phyloP scores from a whole-genome alignment of 805 yeast species.

The Zygoascus ofunaensis region DNA sequence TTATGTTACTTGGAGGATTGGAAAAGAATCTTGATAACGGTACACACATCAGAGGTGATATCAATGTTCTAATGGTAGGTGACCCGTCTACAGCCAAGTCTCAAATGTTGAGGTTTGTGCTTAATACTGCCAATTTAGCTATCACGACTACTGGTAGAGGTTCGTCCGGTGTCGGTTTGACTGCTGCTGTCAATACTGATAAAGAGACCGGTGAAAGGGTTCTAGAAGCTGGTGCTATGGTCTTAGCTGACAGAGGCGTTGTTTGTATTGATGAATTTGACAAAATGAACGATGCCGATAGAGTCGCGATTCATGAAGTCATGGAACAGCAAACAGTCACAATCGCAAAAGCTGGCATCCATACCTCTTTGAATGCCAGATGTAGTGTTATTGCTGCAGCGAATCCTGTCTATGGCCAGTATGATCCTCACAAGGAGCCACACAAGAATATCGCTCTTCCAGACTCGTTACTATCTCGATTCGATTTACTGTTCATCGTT shows the following conservation, averaged over 20 bases:
- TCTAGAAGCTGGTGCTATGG: constrained; percentile 99
- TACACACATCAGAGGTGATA: constrained; percentile 95
- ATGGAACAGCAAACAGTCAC: constrained; percentile 99
- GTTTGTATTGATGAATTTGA: constrained; percentile 99
- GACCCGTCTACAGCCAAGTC: constrained; percentile 98
- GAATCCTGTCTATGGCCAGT: constrained; percentile 93
- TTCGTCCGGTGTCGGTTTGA: constrained; percentile 98
- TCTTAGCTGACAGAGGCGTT: constrained; percentile 90
- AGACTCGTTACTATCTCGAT: constrained; percentile 92
- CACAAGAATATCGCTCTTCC: constrained; percentile 95
- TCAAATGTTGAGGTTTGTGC: constrained; percentile 85
- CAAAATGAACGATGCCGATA: constrained; percentile 92
- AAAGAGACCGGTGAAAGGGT: constrained; percentile 95
- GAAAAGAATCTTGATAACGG: constrained; percentile 93
- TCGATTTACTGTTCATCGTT: constrained; percentile 88
- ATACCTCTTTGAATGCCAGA: constrained; percentile 90
- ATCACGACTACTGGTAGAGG: constrained; percentile 99
- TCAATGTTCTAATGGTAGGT: constrained; percentile 92
- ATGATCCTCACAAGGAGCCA: constrained; percentile 91
- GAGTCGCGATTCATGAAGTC: constrained; percentile 98
- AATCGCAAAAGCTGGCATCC: constrained; percentile 96
- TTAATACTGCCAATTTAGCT: constrained; percentile 90
- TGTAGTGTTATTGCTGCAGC: constrained; percentile 98
- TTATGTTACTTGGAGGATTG: constrained; percentile 88
- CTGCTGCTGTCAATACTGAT: constrained; percentile 96